A percentile compares a stretch with the other conserved stretches of the same genome.
Evolutionary conservation across 805 yeast genomes (phyloP).

Genomic region (Candida schatavii): DNA sequence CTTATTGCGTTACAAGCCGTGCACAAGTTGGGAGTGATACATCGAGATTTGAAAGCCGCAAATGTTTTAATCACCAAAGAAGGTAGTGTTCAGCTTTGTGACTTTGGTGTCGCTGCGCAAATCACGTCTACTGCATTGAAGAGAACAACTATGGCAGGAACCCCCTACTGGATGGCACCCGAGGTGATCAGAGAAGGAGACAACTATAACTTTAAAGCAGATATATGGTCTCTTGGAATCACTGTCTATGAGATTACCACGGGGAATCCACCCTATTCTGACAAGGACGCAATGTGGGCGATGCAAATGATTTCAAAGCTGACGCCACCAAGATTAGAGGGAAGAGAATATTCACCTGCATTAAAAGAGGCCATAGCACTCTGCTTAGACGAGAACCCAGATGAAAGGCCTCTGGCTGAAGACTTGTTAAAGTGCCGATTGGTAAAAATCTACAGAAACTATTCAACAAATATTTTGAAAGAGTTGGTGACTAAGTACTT

Average conservation of each 20-base stretch:
- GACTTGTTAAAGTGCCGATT: slow-evolving; percentile 75
- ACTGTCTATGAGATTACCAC: slow-evolving; percentile 93
- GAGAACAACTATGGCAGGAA: slow-evolving; percentile 93
- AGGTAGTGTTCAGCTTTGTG: slow-evolving; percentile 90
- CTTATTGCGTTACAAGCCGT: slow-evolving; percentile 74
- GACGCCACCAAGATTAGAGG: slow-evolving; percentile 93
- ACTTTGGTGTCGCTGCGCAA: slow-evolving; percentile 98
- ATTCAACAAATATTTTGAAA: slow-evolving; percentile 59
- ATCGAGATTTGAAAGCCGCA: slow-evolving; percentile 95
- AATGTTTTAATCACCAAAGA: slow-evolving; percentile 85
- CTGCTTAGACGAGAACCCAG: slow-evolving; percentile 92
- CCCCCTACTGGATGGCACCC: slow-evolving; percentile 99
- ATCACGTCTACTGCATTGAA: slow-evolving; percentile 70
- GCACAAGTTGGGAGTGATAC: slow-evolving; percentile 88
- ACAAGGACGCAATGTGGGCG: slow-evolving; percentile 91
- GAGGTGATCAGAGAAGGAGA: slow-evolving; percentile 94
- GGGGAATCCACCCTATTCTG: slow-evolving; percentile 96
- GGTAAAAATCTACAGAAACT: slow-evolving; percentile 57
- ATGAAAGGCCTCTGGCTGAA: slow-evolving; percentile 83
- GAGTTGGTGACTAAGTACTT: slow-evolving; percentile 75
- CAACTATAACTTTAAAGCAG: slow-evolving; percentile 85
- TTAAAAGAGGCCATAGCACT: slow-evolving; percentile 87
- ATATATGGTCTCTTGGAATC: slow-evolving; percentile 96
- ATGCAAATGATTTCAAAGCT: slow-evolving; percentile 90
- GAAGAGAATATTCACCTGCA: slow-evolving; percentile 70